Conservation (phyloP, 202 grass and related monocot species). For the Hordeum pubiflorum region DNA sequence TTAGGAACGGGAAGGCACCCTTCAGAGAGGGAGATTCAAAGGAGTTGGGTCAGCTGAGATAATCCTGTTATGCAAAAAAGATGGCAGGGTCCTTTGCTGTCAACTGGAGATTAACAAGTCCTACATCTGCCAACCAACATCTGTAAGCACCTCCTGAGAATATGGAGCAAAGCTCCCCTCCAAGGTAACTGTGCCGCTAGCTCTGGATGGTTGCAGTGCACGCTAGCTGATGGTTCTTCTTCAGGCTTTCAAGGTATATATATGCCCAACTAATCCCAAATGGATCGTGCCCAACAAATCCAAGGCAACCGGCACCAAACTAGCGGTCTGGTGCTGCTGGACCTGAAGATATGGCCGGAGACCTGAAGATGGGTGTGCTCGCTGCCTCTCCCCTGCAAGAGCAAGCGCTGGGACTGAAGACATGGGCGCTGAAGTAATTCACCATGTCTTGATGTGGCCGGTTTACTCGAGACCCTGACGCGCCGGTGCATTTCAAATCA, state of each 20-base stretch:
- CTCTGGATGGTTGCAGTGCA: not conserved
- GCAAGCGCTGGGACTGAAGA: not conserved
- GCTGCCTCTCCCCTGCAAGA: not conserved
- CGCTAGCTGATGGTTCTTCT: not conserved
- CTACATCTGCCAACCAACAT: too few species aligned
- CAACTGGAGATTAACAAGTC: not conserved
- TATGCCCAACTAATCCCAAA: not conserved
- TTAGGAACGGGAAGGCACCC: too few species aligned
- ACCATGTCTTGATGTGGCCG: not conserved
- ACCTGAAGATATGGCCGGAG: not conserved
- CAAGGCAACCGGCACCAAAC: not conserved
- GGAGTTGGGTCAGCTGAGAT: not conserved
- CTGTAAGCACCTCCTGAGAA: not conserved
- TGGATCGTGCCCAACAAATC: not conserved
- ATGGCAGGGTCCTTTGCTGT: not conserved
- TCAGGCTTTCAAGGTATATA: not conserved
- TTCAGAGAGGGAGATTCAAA: too few species aligned
- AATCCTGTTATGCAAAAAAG: not conserved
- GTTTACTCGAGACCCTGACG: not conserved
- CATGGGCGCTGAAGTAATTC: not conserved
- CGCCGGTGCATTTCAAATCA: not conserved
- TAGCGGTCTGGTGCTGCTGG: not conserved
- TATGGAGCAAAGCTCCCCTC: not conserved
- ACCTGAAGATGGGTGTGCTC: not conserved
- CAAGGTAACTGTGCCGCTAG: not conserved